Conservation (phyloP, 768 basidiomycete species). For the Polyporus arcularius region DNA sequence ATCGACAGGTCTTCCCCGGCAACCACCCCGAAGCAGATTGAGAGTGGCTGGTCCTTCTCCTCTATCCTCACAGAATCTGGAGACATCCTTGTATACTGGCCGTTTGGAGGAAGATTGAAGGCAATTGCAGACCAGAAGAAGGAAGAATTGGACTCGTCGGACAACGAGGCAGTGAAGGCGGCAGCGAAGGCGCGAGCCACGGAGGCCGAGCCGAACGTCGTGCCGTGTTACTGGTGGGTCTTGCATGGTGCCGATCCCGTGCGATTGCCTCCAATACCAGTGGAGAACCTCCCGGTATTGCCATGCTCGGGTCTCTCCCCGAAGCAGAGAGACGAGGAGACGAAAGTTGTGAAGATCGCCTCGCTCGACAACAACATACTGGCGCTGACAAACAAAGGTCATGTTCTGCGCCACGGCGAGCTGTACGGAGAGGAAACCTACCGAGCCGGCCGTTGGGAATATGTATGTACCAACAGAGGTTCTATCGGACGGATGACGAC, state of each 20-base stretch:
- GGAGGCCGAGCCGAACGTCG: constrained; percentile 37
- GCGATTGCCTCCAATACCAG: constrained; percentile 59
- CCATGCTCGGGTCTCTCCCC: constrained; percentile 28
- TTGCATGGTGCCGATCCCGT: constrained; percentile 50
- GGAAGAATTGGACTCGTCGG: constrained; percentile 48
- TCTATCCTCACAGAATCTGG: constrained; percentile 72
- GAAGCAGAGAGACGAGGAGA: constrained; percentile 30
- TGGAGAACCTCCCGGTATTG: constrained; percentile 50
- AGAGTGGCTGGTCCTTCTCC: constrained; percentile 84
- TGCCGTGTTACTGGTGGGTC: constrained; percentile 66
- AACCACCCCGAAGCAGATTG: constrained; percentile 59
- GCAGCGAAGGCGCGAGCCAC: constrained; percentile 22
- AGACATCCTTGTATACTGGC: constrained; percentile 78
- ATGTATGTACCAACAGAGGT: constrained; percentile 48
- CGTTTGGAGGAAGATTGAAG: constrained; percentile 47
- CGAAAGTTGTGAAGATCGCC: constrained; percentile 76
- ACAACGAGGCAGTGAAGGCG: constrained; percentile 22
- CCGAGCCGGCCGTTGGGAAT: constrained; percentile 59
- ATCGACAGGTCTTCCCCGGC: constrained; percentile 45
- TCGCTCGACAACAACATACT: constrained; percentile 72
- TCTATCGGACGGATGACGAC: background rate
- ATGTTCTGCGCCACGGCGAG: constrained; percentile 65
- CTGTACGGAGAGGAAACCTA: constrained; percentile 44
- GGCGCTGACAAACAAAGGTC: constrained; percentile 78
- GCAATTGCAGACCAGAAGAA: constrained; percentile 40